These are phyloP conservation scores for Colletotrichum gloeosporioides DNA, from an alignment of 2,329 filamentous ascomycete species.

Conservation along the genomic window DNA sequence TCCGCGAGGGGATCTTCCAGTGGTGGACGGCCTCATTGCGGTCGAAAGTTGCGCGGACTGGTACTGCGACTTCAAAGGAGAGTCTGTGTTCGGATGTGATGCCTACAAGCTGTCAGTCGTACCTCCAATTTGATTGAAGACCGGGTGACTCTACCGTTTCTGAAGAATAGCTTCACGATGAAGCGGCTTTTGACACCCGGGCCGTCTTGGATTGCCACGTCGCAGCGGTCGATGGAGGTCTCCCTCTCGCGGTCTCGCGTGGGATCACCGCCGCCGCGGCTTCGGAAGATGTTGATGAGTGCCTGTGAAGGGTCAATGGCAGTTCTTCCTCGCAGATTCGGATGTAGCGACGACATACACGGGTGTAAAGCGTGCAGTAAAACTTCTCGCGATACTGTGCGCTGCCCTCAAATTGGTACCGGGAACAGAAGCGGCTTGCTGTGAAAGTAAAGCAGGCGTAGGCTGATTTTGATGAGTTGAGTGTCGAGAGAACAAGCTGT, in stretches of 20 bases:
- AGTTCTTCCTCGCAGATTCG: neutral
- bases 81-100: slow-evolving; percentile 80
- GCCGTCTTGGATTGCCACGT: slow-evolving; percentile 76
- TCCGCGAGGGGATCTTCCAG: slow-evolving; percentile 76
- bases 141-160: slow-evolving; percentile 59
- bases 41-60: slow-evolving; percentile 79
- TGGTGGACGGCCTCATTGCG: slow-evolving; percentile 68
- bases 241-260: slow-evolving; percentile 66
- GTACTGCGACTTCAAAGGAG: slow-evolving; percentile 75
- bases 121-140: too few species aligned
- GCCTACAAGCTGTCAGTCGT: slow-evolving; percentile 43
- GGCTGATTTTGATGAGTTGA: slow-evolving; percentile 82
- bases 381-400: slow-evolving; percentile 64
- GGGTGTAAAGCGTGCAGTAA: slow-evolving; percentile 77
- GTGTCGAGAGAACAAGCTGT: slow-evolving; percentile 74
- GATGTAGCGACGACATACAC: slow-evolving; percentile 47
- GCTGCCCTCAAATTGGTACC: slow-evolving; percentile 69
- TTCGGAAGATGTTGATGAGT: slow-evolving; percentile 77
- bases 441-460: slow-evolving; percentile 77
- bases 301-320: slow-evolving; percentile 43
- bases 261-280: slow-evolving; percentile 63
- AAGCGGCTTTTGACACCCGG: slow-evolving; percentile 75
- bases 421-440: slow-evolving; percentile 72
- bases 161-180: slow-evolving; percentile 74
- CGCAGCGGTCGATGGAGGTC: slow-evolving; percentile 74